These are phyloP conservation scores for Daedalea quercina DNA, from an alignment of 768 basidiomycete genomes.

Conservation along the genomic window DNA sequence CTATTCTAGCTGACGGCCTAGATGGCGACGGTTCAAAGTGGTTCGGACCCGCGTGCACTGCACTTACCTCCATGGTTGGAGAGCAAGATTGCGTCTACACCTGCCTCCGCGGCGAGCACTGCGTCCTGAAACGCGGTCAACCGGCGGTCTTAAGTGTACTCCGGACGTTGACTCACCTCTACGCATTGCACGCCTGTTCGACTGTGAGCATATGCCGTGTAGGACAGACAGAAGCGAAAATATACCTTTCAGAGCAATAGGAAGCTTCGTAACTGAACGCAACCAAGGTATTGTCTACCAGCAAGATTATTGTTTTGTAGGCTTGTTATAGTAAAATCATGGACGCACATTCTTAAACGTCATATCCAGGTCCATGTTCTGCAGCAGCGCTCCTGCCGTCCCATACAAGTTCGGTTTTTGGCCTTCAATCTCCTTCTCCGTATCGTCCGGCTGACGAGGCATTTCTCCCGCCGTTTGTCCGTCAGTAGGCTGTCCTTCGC, in stretches of 20 bases:
- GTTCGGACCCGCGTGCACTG: conserved; percentile 1
- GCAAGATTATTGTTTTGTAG: neutral
- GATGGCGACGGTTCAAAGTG: neutral
- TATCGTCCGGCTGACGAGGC: conserved; percentile 18
- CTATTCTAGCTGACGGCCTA: conserved; percentile 81
- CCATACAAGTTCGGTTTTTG: conserved; percentile 39
- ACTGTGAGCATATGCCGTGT: neutral
- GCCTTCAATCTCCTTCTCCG: conserved; percentile 28
- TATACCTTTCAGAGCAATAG: conserved; percentile 69
- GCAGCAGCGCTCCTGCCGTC: conserved; percentile 61
- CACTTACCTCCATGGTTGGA: conserved; percentile 83
- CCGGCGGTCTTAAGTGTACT: no score
- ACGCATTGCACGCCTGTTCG: conserved; percentile 45
- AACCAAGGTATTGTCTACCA: conserved; percentile 71
- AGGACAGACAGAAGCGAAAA: neutral
- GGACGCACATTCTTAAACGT: conserved; percentile 59
- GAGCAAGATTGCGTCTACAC: conserved; percentile 82
- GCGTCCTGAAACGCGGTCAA: conserved; percentile 58
- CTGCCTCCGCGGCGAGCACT: conserved; percentile 73
- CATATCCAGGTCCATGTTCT: conserved; percentile 68
- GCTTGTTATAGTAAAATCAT: neutral
- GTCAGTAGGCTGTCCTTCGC: conserved; percentile 12
- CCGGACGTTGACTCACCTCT: conserved; percentile 35
- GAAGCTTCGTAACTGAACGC: conserved; percentile 58
- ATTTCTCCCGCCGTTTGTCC: conserved; percentile 16